Conservation (phyloP, 371 early-diverging fungal genomes). For the Massospora cicadina region DNA sequence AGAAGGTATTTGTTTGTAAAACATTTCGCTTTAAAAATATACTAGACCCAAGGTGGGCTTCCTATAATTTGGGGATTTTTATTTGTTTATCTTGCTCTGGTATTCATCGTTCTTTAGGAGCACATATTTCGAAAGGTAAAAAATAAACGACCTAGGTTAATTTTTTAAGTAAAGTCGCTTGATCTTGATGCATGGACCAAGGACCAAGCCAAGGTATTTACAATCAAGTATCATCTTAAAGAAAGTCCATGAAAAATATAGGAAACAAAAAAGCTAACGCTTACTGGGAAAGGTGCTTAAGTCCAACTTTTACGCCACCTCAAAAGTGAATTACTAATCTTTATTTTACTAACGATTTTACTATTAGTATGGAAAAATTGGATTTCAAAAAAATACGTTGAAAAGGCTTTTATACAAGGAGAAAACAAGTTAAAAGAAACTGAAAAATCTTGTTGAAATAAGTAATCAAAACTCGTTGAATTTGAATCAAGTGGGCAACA, state of each 20-base stretch:
- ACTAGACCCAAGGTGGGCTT: slow-evolving; percentile 76
- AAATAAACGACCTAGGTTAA: background rate
- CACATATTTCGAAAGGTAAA: slow-evolving; percentile 67
- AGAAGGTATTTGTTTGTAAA: slow-evolving; percentile 8
- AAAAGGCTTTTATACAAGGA: slow-evolving; percentile 23
- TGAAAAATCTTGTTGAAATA: no score
- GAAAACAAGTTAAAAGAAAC: no score
- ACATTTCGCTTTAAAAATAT: background rate
- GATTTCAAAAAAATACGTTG: slow-evolving; percentile 72
- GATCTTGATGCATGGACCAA: slow-evolving; percentile 77
- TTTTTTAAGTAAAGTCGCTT: slow-evolving; percentile 53
- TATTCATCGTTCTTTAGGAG: slow-evolving; percentile 68
- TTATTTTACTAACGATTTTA: background rate
- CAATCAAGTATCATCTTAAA: background rate
- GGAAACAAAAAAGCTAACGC: slow-evolving; percentile 65
- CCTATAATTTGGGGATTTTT: slow-evolving; percentile 72
- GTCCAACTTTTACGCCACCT: background rate
- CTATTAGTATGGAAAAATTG: slow-evolving; percentile 53
- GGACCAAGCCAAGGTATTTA: slow-evolving; percentile 45
- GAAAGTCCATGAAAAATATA: slow-evolving; percentile 53
- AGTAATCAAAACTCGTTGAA: no score
- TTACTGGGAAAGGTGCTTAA: slow-evolving; percentile 41
- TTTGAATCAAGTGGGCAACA: no score
- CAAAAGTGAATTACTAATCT: slow-evolving; percentile 2
- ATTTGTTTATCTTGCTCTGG: slow-evolving; percentile 76